Percentiles rank a stretch among this genome's conserved stretches.
Conservation (phyloP, 371 early-diverging fungal genomes). For the Quaeritorhiza haematococci region DNA sequence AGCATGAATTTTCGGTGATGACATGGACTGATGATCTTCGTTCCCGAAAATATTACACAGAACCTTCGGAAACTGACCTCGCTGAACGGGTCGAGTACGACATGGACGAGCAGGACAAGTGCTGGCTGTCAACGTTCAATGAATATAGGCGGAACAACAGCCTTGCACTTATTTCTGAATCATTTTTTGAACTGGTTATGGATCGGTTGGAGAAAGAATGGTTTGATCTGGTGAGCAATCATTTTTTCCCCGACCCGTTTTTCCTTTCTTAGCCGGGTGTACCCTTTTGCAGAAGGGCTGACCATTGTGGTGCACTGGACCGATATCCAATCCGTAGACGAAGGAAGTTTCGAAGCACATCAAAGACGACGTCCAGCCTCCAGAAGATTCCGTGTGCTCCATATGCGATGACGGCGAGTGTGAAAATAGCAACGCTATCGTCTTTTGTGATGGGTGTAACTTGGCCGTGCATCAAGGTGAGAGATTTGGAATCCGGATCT, state of each 20-base stretch:
- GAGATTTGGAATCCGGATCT: neutral
- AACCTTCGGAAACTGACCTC: constrained; percentile 79
- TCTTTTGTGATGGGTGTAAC: constrained; percentile 99
- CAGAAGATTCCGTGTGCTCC: constrained; percentile 82
- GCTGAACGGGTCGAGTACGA: constrained; percentile 86
- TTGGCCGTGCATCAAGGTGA: constrained; percentile 95
- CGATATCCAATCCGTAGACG: too few species aligned
- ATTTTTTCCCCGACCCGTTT: neutral
- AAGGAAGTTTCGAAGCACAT: constrained; percentile 51
- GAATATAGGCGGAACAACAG: constrained; percentile 54
- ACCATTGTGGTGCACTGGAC: too few species aligned
- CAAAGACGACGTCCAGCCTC: constrained; percentile 35
- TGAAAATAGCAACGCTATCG: constrained; percentile 96
- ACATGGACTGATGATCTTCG: too few species aligned
- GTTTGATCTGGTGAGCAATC: constrained; percentile 67
- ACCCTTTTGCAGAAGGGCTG: neutral
- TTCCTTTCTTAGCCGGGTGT: neutral
- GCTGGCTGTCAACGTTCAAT: constrained; percentile 74
- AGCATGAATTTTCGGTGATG: too few species aligned
- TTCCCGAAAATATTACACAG: constrained; percentile 36
- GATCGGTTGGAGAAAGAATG: constrained; percentile 94
- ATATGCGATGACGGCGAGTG: constrained; percentile 95
- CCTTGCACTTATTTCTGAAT: constrained; percentile 44
- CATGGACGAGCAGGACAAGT: constrained; percentile 89
- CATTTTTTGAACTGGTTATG: constrained; percentile 82